Evolutionary conservation across 2,329 filamentous ascomycete species (phyloP).

Genomic region (Cytospora paraplurivora): DNA sequence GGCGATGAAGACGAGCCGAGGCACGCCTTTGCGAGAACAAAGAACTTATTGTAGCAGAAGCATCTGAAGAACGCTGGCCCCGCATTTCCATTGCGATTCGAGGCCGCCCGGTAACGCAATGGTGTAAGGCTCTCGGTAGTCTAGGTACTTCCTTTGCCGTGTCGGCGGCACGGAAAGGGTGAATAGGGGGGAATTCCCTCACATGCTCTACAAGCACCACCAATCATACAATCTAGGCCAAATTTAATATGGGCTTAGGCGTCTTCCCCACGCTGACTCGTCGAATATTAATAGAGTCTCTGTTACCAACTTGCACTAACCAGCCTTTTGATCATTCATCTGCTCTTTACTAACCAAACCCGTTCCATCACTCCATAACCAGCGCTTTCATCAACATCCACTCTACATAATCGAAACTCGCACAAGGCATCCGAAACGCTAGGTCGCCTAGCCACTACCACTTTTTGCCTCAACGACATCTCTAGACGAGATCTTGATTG

Average conservation of each 20-base stretch:
- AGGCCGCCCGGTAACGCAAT: no score
- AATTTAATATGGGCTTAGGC: not conserved
- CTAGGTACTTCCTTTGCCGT: no score
- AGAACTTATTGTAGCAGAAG: no score
- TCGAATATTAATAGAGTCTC: not conserved
- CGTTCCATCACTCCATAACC: not conserved
- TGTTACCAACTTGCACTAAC: not conserved
- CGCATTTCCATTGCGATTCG: no score
- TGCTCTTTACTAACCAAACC: not conserved
- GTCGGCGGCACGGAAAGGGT: not conserved
- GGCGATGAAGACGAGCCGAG: no score
- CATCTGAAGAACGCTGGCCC: no score
- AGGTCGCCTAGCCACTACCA: not conserved
- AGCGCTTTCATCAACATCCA: not conserved
- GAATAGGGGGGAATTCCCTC: not conserved
- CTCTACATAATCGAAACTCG: not conserved
- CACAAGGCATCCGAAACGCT: not conserved
- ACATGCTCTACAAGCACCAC: not conserved
- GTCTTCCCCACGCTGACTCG: not conserved
- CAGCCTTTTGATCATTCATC: not conserved
- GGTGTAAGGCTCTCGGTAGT: no score
- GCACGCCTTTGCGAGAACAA: no score
- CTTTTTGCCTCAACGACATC: not conserved
- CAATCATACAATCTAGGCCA: not conserved
- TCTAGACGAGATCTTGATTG: not conserved